A percentile compares a stretch with the other conserved stretches of the same genome.
Conservation (phyloP, 441 rosid species). For the Gossypium davidsonii region DNA sequence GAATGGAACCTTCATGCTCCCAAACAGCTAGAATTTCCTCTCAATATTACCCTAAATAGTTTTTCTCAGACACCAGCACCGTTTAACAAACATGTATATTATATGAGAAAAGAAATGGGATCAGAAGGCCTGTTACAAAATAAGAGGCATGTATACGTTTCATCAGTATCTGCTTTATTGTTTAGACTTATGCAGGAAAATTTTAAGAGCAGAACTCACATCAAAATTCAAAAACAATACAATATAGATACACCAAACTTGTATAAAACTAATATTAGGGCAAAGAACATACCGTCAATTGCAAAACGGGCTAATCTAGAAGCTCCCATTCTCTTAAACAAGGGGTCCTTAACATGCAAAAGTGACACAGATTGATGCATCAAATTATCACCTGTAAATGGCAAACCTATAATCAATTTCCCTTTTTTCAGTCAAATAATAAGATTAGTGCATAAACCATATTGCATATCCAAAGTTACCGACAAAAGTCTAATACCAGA, state of each 20-base stretch:
- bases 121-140: background rate
- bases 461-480: background rate
- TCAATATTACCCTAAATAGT: background rate
- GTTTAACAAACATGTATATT: background rate
- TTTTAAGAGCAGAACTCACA: background rate
- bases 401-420: background rate
- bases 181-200: background rate
- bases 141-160: background rate
- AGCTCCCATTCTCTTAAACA: constrained; percentile 87
- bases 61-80: background rate
- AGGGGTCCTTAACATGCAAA: constrained; percentile 83
- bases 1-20: background rate
- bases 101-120: background rate
- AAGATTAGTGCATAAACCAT: background rate
- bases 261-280: background rate
- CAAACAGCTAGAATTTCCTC: background rate
- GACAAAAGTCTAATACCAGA: background rate
- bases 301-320: constrained; percentile 84
- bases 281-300: constrained; percentile 45
- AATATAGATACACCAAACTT: background rate
- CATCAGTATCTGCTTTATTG: background rate
- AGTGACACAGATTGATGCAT: constrained; percentile 79
- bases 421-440: background rate
- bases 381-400: constrained; percentile 68
- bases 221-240: background rate